Evolutionary conservation across 495 filamentous ascomycete genomes (phyloP), one percentile per base, ranked within the genome.

Genomic region (Friedmanniomyces simplex): DNA sequence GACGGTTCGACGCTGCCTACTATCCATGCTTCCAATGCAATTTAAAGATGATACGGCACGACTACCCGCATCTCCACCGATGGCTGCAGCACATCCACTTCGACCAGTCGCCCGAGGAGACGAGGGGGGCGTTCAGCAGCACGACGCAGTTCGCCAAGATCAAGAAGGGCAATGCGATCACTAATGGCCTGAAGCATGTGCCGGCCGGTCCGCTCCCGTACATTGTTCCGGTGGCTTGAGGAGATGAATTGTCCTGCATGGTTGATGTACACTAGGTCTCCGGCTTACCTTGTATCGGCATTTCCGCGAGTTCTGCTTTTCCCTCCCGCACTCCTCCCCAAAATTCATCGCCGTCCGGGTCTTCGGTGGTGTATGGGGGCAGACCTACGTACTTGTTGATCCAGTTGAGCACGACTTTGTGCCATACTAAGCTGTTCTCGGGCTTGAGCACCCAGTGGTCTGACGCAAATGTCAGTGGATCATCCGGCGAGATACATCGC

Each of bases 381-480:
- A 85, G 55, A 0, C 86, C 89, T 2, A 80, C 81, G 63, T 83
- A 84, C 68, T 86, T 86, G 71, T 96, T 96, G 58, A 96, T 91
- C 83, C 84, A 97, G 49, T 83, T 83, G 34, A 96, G 61, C 11
- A 96, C 89, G 37, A 87, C 86, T n/a, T 77, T 80, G 67, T 96
- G 89, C 91, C 91, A 97, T 43, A 93, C 74, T 22, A 96, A 72
- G 10, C 82, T 84, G 67, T 96, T 97, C 68, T 97, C 91, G 1
- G 84, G 88, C 66, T 95, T 91, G 43, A 96, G 64, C 21, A 97
- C 90, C 87, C 88, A 97, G 72, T 95, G 77, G 53, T 83, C 39
- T 43, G 5, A 5, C 14, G 39, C 18, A 43, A 5, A 43, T 43
- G 34, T 37, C 16, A 37, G 34, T 16, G 8, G 8, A 16, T 16